Evolutionary conservation across 2,329 filamentous ascomycete genomes (phyloP).

Genomic region (Botrytis medusae): DNA sequence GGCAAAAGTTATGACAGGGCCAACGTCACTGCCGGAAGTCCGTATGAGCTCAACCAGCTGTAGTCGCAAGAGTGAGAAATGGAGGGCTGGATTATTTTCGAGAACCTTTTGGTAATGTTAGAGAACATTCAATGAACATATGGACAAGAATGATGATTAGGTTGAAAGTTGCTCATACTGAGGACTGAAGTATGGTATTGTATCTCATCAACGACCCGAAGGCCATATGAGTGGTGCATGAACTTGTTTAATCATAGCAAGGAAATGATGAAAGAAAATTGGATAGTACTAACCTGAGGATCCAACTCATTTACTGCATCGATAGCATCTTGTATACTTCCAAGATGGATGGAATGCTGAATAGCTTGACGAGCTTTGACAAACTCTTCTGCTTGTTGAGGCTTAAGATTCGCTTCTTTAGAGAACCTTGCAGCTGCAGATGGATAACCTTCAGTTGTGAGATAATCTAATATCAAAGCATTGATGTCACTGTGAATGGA

Average conservation of each 20-base stretch:
- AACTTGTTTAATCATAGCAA: constrained; percentile 87
- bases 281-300: constrained; percentile 70
- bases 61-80: constrained; percentile 85
- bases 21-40: constrained; percentile 68
- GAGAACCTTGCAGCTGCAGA: constrained; percentile 91
- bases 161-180: constrained; percentile 67
- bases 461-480: constrained; percentile 90
- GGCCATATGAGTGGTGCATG: constrained; percentile 99
- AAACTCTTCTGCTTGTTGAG: constrained; percentile 67
- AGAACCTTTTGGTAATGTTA: constrained; percentile 58
- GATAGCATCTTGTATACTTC: constrained; percentile 83
- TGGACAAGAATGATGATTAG: constrained; percentile 20
- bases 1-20: constrained; percentile 76
- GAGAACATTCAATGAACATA: constrained; percentile 15
- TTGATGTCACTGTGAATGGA: constrained; percentile 77
- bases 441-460: constrained; percentile 93
- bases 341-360: constrained; percentile 78
- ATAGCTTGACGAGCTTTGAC: constrained; percentile 82
- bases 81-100: constrained; percentile 76
- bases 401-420: constrained; percentile 82
- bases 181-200: constrained; percentile 73
- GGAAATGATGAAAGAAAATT: constrained; percentile 26
- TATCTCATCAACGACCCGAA: constrained; percentile 88
- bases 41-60: constrained; percentile 94
- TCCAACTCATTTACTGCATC: constrained; percentile 86